These are phyloP conservation scores for Pseudogymnoascus sp. DNA, from an alignment of 2,329 filamentous ascomycete species.

Conservation along the genomic window DNA sequence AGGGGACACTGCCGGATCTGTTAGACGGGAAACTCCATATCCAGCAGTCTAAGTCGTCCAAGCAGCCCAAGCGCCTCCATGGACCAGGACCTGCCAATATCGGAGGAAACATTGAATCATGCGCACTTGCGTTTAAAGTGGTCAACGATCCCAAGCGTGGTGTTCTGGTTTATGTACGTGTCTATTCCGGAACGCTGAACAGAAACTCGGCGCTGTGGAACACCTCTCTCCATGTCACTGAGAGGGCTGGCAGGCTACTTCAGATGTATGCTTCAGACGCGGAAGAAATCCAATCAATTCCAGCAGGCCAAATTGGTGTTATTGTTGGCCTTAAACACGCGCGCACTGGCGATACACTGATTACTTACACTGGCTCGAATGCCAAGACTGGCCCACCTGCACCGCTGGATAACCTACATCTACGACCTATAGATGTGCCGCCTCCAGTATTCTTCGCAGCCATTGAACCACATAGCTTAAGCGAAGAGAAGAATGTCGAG, in stretches of 20 bases:
- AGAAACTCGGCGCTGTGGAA: constrained; percentile 76
- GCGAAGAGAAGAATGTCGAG: constrained; percentile 72
- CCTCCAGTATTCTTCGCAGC: constrained; percentile 96
- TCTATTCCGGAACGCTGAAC: constrained; percentile 76
- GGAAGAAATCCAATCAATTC: constrained; percentile 71
- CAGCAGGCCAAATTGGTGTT: constrained; percentile 86
- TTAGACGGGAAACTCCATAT: constrained; percentile 37
- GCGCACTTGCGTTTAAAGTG: constrained; percentile 80
- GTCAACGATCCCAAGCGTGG: constrained; percentile 80
- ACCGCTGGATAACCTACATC: constrained; percentile 64
- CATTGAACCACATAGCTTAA: constrained; percentile 69
- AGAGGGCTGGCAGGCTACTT: constrained; percentile 70
- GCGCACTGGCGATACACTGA: constrained; percentile 87
- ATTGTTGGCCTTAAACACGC: constrained; percentile 82
- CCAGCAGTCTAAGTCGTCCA: constrained; percentile 26
- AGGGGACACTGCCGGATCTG: constrained; percentile 43
- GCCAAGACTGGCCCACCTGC: constrained; percentile 55
- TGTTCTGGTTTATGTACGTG: constrained; percentile 81
- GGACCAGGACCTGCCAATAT: constrained; percentile 24
- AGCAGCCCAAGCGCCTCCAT: constrained; percentile 18
- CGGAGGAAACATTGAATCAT: constrained; percentile 45
- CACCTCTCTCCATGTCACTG: constrained; percentile 69
- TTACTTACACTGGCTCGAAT: constrained; percentile 59
- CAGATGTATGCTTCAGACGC: constrained; percentile 87
- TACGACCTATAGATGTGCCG: constrained; percentile 80